These are phyloP conservation scores for Coniosporium tulheliwenetii DNA, from an alignment of 2,329 filamentous ascomycete genomes.

Conservation along the genomic window DNA sequence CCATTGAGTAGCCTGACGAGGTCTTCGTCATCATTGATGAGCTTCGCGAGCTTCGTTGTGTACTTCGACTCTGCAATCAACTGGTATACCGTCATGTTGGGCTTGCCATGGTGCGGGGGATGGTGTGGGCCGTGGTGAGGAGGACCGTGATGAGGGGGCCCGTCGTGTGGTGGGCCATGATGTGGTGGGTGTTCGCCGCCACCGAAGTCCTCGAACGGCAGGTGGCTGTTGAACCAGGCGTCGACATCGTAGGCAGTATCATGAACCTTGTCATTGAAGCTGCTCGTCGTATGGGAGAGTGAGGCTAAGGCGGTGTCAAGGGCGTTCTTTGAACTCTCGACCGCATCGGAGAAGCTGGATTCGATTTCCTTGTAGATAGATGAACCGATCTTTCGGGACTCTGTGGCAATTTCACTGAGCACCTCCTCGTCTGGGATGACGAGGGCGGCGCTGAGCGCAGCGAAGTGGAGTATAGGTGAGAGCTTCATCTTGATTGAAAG, in stretches of 20 bases:
- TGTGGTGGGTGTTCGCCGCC: conserved; percentile 13
- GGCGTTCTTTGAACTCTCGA: conserved; percentile 20
- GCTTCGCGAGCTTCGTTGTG: conserved; percentile 59
- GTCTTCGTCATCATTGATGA: conserved; percentile 58
- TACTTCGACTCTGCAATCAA: conserved; percentile 61
- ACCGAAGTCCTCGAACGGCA: conserved; percentile 16
- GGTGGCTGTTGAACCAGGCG: conserved; percentile 23
- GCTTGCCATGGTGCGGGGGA: conserved; percentile 25
- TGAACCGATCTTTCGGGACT: conserved; percentile 15
- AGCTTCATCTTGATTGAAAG: conserved; percentile 28
- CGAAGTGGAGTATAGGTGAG: conserved; percentile 30
- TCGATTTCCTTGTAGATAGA: conserved; percentile 17
- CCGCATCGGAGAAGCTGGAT: conserved; percentile 14
- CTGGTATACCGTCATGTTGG: conserved; percentile 64
- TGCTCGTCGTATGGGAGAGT: conserved; percentile 20
- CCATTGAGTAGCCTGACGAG: conserved; percentile 60
- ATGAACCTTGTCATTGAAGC: conserved; percentile 24
- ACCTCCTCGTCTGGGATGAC: conserved; percentile 36
- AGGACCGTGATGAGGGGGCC: conserved; percentile 9
- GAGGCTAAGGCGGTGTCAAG: conserved; percentile 27
- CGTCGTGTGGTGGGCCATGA: conserved; percentile 3
- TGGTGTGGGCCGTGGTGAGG: conserved; percentile 14
- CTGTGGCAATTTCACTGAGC: conserved; percentile 24
- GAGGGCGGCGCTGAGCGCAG: conserved; percentile 33
- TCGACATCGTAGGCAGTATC: conserved; percentile 28